These are phyloP conservation scores for Epichloe sylvatica DNA, from an alignment of 2,329 filamentous ascomycete genomes.

Conservation along the genomic window DNA sequence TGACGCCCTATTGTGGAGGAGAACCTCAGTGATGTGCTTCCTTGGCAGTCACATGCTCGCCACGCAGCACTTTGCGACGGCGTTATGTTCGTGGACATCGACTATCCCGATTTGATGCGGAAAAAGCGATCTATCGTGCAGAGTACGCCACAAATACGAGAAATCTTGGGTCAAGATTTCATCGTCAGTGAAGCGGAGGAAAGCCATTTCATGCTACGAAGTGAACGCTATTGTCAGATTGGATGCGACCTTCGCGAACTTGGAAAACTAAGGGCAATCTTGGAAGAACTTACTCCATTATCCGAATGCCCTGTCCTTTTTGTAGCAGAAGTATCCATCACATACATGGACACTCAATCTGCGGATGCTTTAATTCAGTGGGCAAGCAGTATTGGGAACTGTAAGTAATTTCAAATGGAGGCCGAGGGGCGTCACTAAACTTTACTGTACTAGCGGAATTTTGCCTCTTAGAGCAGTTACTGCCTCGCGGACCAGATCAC, in stretches of 20 bases:
- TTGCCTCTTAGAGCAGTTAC: conserved; percentile 72
- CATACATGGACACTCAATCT: conserved; percentile 67
- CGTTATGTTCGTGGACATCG: conserved; percentile 67
- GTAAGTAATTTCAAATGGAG: conserved; percentile 28
- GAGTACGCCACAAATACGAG: conserved; percentile 42
- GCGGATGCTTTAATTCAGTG: conserved; percentile 65
- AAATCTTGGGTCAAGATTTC: conserved; percentile 19
- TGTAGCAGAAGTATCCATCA: conserved; percentile 79
- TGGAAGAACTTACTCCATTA: conserved; percentile 45
- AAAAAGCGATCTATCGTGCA: conserved; percentile 58
- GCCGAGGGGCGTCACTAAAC: not conserved
- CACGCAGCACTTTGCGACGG: conserved; percentile 44
- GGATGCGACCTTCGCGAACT: conserved; percentile 70
- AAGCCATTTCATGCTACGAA: conserved; percentile 43
- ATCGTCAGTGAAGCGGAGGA: conserved; percentile 24
- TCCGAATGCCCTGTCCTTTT: conserved; percentile 55
- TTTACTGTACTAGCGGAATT: conserved; percentile 48
- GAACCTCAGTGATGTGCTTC: conserved; percentile 58
- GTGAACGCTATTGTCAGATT: conserved; percentile 60
- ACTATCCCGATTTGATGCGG: conserved; percentile 67
- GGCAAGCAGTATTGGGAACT: conserved; percentile 56
- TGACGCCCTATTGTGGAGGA: not conserved
- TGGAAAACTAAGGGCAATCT: conserved; percentile 39
- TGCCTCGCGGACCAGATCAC: conserved; percentile 63
- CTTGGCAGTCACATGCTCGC: conserved; percentile 65